Evolutionary conservation across 495 filamentous ascomycete species (phyloP).

Genomic region (Bombardia bombarda): DNA sequence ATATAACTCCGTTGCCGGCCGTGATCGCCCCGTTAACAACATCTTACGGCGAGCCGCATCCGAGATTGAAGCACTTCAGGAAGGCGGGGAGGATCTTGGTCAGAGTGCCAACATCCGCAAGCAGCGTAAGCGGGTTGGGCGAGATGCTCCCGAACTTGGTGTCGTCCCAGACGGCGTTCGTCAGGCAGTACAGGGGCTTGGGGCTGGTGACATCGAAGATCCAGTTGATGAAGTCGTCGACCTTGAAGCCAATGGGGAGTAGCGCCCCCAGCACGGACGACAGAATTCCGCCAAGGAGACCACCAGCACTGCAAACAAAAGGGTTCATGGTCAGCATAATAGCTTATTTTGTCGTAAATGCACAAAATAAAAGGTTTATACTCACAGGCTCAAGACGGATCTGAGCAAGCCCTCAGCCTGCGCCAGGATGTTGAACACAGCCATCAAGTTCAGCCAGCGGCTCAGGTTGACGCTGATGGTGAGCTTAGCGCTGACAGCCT

Average conservation of each 20-base stretch:
- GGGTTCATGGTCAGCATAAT: too few species aligned
- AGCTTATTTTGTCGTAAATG: too few species aligned
- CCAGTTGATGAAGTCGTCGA: background rate
- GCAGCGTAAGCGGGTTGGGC: background rate
- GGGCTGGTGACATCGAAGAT: slow-evolving; percentile 1
- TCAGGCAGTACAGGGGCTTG: slow-evolving; percentile 1
- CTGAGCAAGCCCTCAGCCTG: background rate
- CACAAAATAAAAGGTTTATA: background rate
- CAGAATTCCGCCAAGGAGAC: too few species aligned
- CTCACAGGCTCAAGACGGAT: background rate
- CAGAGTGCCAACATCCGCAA: background rate
- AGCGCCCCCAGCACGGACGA: background rate
- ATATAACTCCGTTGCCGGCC: too few species aligned
- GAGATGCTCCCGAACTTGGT: background rate
- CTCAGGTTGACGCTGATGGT: background rate
- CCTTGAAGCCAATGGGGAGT: background rate
- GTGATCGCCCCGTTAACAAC: too few species aligned
- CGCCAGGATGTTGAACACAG: background rate
- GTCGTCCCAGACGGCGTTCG: background rate
- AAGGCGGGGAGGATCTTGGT: background rate
- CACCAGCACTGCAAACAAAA: too few species aligned
- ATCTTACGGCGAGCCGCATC: too few species aligned
- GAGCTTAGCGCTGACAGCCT: background rate
- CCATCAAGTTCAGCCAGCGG: background rate
- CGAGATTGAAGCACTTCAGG: background rate